phyloP scores from a whole-genome alignment of 768 basidiomycete species.

The Pleurotus citrinopileatus region DNA sequence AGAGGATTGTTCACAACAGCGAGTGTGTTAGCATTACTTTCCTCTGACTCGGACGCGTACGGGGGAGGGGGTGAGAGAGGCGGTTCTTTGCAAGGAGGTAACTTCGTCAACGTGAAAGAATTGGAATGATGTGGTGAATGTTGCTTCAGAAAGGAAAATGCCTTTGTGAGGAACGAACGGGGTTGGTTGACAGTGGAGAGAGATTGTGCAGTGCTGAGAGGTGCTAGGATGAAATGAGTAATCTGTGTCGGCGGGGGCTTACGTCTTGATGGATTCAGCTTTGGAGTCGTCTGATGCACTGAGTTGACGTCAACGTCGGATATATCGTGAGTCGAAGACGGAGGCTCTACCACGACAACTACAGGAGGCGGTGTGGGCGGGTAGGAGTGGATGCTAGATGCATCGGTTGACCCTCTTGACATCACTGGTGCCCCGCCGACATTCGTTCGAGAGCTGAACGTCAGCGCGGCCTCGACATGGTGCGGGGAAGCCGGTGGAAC shows the following conservation, averaged over 20 bases:
- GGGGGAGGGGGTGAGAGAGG: conserved; percentile 33
- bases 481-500: conserved; percentile 43
- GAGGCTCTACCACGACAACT: conserved; percentile 26
- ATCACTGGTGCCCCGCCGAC: conserved; percentile 16
- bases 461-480: conserved; percentile 49
- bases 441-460: conserved; percentile 52
- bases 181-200: conserved; percentile 23
- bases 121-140: conserved; percentile 54
- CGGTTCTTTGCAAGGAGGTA: conserved; percentile 23
- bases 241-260: conserved; percentile 34
- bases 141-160: conserved; percentile 45
- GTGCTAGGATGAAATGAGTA: conserved; percentile 52
- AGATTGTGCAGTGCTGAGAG: conserved; percentile 36
- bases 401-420: conserved; percentile 1
- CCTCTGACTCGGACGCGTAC: conserved; percentile 24
- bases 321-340: conserved; percentile 29
- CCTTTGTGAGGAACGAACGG: conserved; percentile 48
- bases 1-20: conserved; percentile 14
- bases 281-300: conserved; percentile 17
- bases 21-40: conserved; percentile 11
- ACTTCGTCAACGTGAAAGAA: conserved; percentile 55
- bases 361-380: conserved; percentile 51
- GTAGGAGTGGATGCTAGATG: conserved; percentile 50
- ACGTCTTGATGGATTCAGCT: conserved; percentile 7
- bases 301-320: conserved; percentile 24